A percentile compares a stretch with the other conserved stretches of the same genome.
phyloP scores from a whole-genome alignment of 768 basidiomycete species.

The Trametes sanguinea region DNA sequence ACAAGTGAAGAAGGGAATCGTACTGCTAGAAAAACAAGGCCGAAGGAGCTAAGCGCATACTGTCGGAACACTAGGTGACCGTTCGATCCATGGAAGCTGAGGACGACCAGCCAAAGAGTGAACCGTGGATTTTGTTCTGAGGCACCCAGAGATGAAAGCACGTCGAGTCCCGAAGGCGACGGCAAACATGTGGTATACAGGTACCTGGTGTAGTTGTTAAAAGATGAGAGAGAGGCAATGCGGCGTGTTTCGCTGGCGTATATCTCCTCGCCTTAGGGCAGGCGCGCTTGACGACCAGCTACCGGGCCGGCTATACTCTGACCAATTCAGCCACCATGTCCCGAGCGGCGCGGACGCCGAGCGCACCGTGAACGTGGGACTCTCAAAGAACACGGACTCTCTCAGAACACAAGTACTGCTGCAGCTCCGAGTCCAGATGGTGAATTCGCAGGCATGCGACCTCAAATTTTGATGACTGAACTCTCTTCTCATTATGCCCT shows the following conservation, averaged over 20 bases:
- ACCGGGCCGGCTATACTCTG: too few species aligned
- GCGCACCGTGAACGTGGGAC: too few species aligned
- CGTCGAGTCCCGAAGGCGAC: conserved; percentile 36
- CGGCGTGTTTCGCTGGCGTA: neutral
- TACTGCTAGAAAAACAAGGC: too few species aligned
- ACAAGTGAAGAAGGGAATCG: too few species aligned
- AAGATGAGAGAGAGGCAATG: conserved; percentile 45
- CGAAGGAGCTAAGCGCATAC: neutral
- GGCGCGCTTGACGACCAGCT: conserved; percentile 27
- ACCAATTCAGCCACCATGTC: too few species aligned
- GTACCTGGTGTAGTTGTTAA: conserved; percentile 64
- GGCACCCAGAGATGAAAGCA: conserved; percentile 59
- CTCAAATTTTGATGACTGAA: too few species aligned
- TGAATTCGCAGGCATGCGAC: too few species aligned
- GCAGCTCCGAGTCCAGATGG: too few species aligned
- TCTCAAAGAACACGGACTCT: too few species aligned
- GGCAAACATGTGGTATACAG: conserved; percentile 57
- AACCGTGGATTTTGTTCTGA: conserved; percentile 51
- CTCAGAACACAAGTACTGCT: too few species aligned
- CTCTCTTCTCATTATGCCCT: too few species aligned
- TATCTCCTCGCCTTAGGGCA: conserved; percentile 45
- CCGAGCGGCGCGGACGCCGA: too few species aligned
- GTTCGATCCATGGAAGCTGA: conserved; percentile 43
- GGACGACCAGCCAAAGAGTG: conserved; percentile 66
- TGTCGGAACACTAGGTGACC: conserved; percentile 69